phyloP scores from a whole-genome alignment of 1,284 basidiomycete species.

The Austroboletus niveus region DNA sequence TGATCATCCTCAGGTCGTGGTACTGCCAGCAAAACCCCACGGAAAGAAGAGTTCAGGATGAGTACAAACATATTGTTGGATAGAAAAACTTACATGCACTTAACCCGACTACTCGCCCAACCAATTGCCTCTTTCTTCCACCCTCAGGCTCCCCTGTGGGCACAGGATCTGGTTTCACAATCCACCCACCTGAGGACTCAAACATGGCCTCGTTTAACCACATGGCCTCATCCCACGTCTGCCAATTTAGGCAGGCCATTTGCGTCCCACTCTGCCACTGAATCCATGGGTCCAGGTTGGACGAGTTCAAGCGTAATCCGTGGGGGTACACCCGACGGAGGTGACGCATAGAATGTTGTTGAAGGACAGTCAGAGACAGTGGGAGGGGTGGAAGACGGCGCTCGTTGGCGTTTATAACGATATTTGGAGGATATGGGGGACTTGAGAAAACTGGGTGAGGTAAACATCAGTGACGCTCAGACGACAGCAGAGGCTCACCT shows the following conservation, averaged over 20 bases:
- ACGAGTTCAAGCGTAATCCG: constrained; percentile 55
- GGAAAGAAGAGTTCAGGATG: not conserved
- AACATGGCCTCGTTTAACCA: constrained; percentile 67
- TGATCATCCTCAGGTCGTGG: constrained; percentile 37
- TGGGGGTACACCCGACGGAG: constrained; percentile 59
- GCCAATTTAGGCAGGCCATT: constrained; percentile 67
- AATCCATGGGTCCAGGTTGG: constrained; percentile 50
- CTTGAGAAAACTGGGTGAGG: constrained; percentile 21
- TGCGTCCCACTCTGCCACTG: constrained; percentile 63
- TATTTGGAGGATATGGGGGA: constrained; percentile 41
- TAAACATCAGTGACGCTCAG: not conserved
- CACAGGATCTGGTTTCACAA: constrained; percentile 42
- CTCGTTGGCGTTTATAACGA: constrained; percentile 65
- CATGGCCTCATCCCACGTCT: constrained; percentile 50
- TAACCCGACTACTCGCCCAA: constrained; percentile 42
- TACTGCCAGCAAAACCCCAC: constrained; percentile 30
- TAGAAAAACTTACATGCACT: constrained; percentile 42
- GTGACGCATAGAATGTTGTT: constrained; percentile 42
- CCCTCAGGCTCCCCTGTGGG: not conserved
- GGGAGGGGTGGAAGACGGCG: constrained; percentile 42
- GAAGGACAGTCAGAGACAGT: constrained; percentile 32
- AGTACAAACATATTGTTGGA: not conserved
- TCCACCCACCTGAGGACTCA: constrained; percentile 55
- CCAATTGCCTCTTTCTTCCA: constrained; percentile 29
- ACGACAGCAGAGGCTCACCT: constrained; percentile 23